phyloP scores from a whole-genome alignment of 495 filamentous ascomycete species.

The Xylaria cubensis region DNA sequence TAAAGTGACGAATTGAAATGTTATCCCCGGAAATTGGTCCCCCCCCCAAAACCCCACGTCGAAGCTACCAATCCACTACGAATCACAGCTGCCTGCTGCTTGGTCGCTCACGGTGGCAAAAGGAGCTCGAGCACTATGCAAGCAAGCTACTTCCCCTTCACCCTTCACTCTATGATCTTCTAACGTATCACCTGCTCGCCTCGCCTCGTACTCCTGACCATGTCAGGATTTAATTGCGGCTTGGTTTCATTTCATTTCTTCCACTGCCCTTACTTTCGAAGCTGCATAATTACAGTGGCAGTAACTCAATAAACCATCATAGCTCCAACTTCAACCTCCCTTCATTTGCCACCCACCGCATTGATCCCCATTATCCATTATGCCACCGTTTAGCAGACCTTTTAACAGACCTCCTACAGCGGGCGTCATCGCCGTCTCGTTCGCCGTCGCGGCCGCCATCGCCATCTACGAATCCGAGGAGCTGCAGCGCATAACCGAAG shows the following conservation, averaged over 20 bases:
- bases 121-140: constrained; percentile 9
- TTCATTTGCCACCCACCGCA: neutral
- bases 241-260: neutral
- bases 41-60: constrained; percentile 33
- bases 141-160: constrained; percentile 16
- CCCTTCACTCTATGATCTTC: neutral
- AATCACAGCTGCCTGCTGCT: constrained; percentile 19
- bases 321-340: neutral
- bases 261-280: neutral
- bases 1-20: constrained; percentile 38
- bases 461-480: constrained; percentile 87
- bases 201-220: neutral
- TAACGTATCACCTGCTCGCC: constrained; percentile 6
- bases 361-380: constrained; percentile 44
- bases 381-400: constrained; percentile 35
- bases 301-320: neutral
- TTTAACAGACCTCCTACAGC: constrained; percentile 60
- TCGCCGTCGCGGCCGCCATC: constrained; percentile 80
- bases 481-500: constrained; percentile 75
- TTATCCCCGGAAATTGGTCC: constrained; percentile 10
- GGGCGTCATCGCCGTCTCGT: constrained; percentile 76
- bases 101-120: constrained; percentile 23
- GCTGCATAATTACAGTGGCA: neutral
- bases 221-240: neutral
- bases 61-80: constrained; percentile 21